Base-by-base conservation (phyloP, 495 filamentous ascomycete genomes). In the Mytilinidion resinicola region DNA sequence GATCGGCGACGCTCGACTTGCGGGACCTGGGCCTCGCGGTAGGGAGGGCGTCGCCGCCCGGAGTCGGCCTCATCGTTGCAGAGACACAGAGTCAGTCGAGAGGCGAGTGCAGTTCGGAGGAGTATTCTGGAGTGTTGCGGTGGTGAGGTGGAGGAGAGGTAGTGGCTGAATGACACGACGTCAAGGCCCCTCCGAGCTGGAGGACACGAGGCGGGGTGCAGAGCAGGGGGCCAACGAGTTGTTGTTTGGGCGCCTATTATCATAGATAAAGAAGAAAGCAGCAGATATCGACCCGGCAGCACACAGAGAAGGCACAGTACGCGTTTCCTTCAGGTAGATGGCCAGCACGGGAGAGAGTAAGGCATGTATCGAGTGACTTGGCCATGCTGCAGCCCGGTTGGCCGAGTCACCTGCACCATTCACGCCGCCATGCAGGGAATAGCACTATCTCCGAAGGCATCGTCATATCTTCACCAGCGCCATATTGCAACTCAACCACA, bases 1-100 rank as follows among this genome's bases (percentile, higher is more conserved):
- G 50, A 46, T 59, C 60, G 46, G 61, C 62, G 36, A 56, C 38
- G 51, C 65, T 71, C 20, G 59, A 61, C 58, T 68, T 69, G 52
- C 56, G 60, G 51, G 60, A 63, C 38, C 56, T 54, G 7, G 56
- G 47, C 37, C 41, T 61, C 44, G 46, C 37, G 17, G 56, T 36
- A 41, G 63, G 56, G 14, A 63, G 43, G 33, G 44, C 51, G 53
- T 67, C 60, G 55, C 64, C 64, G 60, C 57, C 60, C 49, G 53
- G 12, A 43, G 57, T 53, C 43, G 64, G 60, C 44, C 60, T 47
- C 64, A 67, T 67, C 15, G 11, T 61, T 8, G 17, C 48, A 2
- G 14, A 2, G 12, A 25, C 9, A 49, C 19, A 25, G 46, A 5
- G 21, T 9, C 15, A 49, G 33, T 30, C 25, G 2, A 2, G 6